Evolutionary conservation across 306 rosid genomes (phyloP), one percentile per base, ranked within the genome.

Genomic region (Cyamopsis tetragonoloba): DNA sequence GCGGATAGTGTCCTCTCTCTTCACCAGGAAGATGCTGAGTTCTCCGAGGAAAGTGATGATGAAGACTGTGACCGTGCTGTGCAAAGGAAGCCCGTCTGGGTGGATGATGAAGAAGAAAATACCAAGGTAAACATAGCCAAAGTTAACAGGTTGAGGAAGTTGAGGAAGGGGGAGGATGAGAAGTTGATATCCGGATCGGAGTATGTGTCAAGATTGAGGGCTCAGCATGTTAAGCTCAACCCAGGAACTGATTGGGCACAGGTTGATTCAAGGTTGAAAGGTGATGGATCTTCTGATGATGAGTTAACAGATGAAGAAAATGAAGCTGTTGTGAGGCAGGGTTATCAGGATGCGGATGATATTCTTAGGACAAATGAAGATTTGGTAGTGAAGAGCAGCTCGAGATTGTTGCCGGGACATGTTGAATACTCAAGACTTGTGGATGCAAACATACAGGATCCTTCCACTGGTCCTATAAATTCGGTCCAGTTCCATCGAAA

Each of bases 401-500:
- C 75, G 26, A 89, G 84, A 62, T 54, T 92, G 71, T 74, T 87
- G 77, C 96, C 93, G 5, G 95, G 96, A 49, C 87, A 53, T 56
- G 78, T 92, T 77, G 93, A 85, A 58, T 84, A 68, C 81, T 89
- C 96, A 0, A 74, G 66, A 47, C 95, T 89, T 17, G 80, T 86
- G 7, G 86, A 89, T 86, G 98, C 96, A 2, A 92, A 92, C 26
- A 65, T 62, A 20, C 87, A 89, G 60, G 98, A 89, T 62, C 96
- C 86, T 42, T 78, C 91, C 23, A 77, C 68, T 37, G 91, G 83
- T 57, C 85, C 86, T 8, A 84, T 87, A 34, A 78, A 83, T 80
- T 87, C 96, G 0, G 96, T 92, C 41, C 91, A 89, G 81, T 92
- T 89, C 68, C 98, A 92, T 79, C 77, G 82, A 44, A 92, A 92